Evolutionary conservation across 331 rosid genomes (phyloP).

Genomic region (Malus hybrid): DNA sequence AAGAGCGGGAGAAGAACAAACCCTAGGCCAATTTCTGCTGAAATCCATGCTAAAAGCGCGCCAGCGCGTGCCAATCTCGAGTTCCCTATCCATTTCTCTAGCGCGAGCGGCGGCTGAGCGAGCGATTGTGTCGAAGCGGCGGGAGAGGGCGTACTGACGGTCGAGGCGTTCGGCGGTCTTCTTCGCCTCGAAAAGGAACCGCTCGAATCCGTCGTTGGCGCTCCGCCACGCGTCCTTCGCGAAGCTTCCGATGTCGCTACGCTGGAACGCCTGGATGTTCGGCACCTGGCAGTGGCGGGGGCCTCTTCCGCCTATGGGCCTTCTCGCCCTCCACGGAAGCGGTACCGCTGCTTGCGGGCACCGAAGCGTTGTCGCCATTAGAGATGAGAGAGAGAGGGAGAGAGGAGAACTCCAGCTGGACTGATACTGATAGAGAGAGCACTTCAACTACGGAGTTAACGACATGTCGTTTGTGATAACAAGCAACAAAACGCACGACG

Average conservation of each 20-base stretch:
- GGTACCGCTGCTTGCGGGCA: not conserved
- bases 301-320: not conserved
- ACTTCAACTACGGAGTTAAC: not conserved
- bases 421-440: not conserved
- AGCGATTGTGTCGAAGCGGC: conserved; percentile 41
- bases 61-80: conserved; percentile 68
- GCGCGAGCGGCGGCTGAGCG: conserved; percentile 55
- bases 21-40: conserved; percentile 72
- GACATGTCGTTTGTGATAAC: not conserved
- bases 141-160: conserved; percentile 59
- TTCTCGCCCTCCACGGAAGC: not conserved
- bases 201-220: conserved; percentile 85
- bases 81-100: conserved; percentile 76
- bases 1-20: conserved; percentile 18
- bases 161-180: conserved; percentile 84
- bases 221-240: conserved; percentile 66
- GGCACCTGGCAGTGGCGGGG: conserved; percentile 5
- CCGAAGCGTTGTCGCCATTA: not conserved
- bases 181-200: conserved; percentile 66
- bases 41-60: conserved; percentile 70
- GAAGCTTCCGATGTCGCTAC: conserved; percentile 54
- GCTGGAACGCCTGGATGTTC: conserved; percentile 40
- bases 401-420: no score
- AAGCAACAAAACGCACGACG: not conserved
- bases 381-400: not conserved